These are phyloP conservation scores for Babesia divergens DNA, from an alignment of 169 alveolate species.

Conservation along the genomic window DNA sequence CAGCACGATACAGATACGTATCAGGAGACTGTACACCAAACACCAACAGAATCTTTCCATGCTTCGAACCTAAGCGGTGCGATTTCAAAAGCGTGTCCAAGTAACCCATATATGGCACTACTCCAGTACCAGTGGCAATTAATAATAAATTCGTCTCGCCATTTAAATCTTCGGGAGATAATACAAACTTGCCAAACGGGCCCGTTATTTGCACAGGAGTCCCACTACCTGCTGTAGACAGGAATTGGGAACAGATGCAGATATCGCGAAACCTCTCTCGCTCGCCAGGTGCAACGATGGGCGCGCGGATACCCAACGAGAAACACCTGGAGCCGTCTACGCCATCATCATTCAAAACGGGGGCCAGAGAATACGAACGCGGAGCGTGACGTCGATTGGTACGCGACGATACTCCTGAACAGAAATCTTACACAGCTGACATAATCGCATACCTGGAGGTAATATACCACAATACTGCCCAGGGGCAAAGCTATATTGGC, in stretches of 20 bases:
- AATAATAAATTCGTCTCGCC: constrained; percentile 55
- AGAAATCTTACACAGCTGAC: background rate
- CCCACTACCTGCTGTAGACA: constrained; percentile 26
- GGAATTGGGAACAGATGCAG: constrained; percentile 45
- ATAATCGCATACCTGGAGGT: constrained; percentile 57
- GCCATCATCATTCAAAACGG: constrained; percentile 28
- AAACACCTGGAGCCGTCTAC: constrained; percentile 11
- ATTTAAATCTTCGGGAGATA: constrained; percentile 14
- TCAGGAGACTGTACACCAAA: constrained; percentile 68
- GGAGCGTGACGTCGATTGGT: constrained; percentile 43
- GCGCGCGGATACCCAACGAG: constrained; percentile 33
- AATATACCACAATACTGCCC: constrained; percentile 75
- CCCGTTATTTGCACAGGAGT: constrained; percentile 38
- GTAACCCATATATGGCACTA: constrained; percentile 68
- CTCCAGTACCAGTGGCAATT: constrained; percentile 77
- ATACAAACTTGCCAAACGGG: constrained; percentile 32
- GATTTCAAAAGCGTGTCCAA: constrained; percentile 29
- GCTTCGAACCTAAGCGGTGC: background rate
- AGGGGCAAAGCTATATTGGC: constrained; percentile 46
- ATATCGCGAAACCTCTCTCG: background rate
- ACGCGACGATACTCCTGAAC: constrained; percentile 28
- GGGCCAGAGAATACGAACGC: constrained; percentile 56
- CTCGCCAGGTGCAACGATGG: background rate
- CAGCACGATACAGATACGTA: constrained; percentile 59
- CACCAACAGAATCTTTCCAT: constrained; percentile 39